Percentiles rank a stretch among this genome's conserved stretches.
Conservation (phyloP, 202 grass and related monocot genomes). For the Eragrostis tef region DNA sequence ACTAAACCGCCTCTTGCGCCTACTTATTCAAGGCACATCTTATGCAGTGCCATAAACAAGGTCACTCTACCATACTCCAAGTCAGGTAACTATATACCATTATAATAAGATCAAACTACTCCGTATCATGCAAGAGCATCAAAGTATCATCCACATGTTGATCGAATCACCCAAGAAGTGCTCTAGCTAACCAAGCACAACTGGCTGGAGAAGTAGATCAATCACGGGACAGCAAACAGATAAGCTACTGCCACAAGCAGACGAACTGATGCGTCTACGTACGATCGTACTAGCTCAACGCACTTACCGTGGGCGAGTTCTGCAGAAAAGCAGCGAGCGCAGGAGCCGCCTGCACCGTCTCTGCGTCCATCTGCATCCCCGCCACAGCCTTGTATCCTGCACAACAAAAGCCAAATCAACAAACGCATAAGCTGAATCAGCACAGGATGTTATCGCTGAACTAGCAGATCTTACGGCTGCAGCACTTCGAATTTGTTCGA, state of each 20-base stretch:
- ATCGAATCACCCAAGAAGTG: background rate
- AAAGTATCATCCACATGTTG: background rate
- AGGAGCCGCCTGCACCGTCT: slow-evolving; percentile 44
- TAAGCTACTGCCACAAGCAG: background rate
- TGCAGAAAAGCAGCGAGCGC: slow-evolving; percentile 13
- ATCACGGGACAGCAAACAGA: background rate
- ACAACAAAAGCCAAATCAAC: slow-evolving; percentile 29
- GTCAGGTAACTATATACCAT: background rate
- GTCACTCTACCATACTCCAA: background rate
- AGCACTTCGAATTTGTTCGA: background rate
- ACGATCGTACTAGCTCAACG: background rate
- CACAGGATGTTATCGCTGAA: background rate
- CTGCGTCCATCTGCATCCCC: slow-evolving; percentile 46
- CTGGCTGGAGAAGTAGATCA: background rate
- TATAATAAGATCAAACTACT: background rate
- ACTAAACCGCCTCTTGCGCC: background rate
- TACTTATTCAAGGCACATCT: background rate
- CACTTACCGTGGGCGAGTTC: slow-evolving; percentile 41
- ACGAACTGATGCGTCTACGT: background rate
- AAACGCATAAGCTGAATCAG: background rate
- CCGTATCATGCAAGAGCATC: background rate
- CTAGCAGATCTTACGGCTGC: background rate
- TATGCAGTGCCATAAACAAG: background rate
- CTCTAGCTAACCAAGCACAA: too few species aligned
- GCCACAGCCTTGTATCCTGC: slow-evolving; percentile 32